These are phyloP conservation scores for Teunomyces kruisii DNA, from an alignment of 805 yeast genomes.

Conservation along the genomic window DNA sequence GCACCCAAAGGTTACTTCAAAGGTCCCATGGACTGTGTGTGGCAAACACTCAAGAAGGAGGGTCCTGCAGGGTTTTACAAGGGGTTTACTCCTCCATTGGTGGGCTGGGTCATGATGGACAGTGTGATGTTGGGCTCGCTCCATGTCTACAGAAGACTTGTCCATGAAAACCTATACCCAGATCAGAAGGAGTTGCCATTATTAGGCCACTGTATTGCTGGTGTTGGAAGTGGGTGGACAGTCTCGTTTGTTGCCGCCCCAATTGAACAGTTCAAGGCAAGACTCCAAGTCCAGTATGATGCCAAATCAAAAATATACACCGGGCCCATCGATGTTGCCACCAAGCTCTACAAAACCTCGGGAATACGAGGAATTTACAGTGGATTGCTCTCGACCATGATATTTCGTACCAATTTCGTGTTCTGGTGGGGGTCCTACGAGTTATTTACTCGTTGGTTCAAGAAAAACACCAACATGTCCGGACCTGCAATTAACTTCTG, in stretches of 20 bases:
- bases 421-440: conserved; percentile 97
- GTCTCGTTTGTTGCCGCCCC: conserved; percentile 97
- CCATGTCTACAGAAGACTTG: conserved; percentile 68
- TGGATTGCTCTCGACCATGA: conserved; percentile 82
- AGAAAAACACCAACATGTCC: conserved; percentile 61
- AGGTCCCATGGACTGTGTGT: conserved; percentile 81
- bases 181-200: conserved; percentile 67
- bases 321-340: conserved; percentile 80
- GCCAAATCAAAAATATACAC: conserved; percentile 61
- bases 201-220: conserved; percentile 71
- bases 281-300: conserved; percentile 88
- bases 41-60: conserved; percentile 69
- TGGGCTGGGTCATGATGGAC: conserved; percentile 95
- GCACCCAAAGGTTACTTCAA: conserved; percentile 58
- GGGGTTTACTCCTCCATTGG: conserved; percentile 90
- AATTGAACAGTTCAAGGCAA: conserved; percentile 83
- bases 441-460: conserved; percentile 67
- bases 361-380: conserved; percentile 77
- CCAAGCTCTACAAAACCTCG: conserved; percentile 53
- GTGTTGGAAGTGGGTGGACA: conserved; percentile 85
- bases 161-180: conserved; percentile 63
- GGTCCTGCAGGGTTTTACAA: conserved; percentile 80
- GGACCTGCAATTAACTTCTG: conserved; percentile 79
- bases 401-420: conserved; percentile 81
- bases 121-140: conserved; percentile 86